These are phyloP conservation scores for Xylaria polymorpha DNA, from an alignment of 2,329 filamentous ascomycete genomes.

Conservation along the genomic window DNA sequence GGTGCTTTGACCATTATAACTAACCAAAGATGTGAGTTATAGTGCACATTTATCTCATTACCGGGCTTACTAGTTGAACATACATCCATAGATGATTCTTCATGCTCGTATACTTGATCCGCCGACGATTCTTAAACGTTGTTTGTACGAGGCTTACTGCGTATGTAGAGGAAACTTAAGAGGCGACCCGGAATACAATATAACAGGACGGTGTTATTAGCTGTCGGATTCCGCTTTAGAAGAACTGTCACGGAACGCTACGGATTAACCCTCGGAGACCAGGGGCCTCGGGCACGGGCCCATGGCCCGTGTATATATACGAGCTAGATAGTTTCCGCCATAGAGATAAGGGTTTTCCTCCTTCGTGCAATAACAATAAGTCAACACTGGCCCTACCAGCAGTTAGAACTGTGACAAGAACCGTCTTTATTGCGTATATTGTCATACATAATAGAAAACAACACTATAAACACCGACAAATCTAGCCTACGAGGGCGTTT, in stretches of 20 bases:
- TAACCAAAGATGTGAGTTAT: neutral
- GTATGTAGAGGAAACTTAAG: neutral
- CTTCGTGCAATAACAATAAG: no score
- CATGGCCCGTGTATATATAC: no score
- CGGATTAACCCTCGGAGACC: no score
- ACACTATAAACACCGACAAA: neutral
- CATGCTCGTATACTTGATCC: no score
- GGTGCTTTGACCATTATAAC: neutral
- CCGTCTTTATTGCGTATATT: neutral
- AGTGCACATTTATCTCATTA: neutral
- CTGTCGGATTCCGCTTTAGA: neutral
- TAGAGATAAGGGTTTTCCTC: no score
- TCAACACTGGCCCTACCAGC: no score
- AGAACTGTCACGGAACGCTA: no score
- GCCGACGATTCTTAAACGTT: neutral
- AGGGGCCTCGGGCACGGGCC: no score
- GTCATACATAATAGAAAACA: neutral
- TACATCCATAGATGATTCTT: neutral
- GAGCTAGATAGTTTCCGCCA: no score
- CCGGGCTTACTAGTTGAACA: neutral
- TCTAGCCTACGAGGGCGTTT: neutral
- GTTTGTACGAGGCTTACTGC: neutral
- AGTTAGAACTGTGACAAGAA: no score
- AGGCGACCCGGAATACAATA: neutral
- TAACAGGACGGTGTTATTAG: neutral